phyloP scores from a whole-genome alignment of 2,329 filamentous ascomycete species.

The Fusarium beomiforme region DNA sequence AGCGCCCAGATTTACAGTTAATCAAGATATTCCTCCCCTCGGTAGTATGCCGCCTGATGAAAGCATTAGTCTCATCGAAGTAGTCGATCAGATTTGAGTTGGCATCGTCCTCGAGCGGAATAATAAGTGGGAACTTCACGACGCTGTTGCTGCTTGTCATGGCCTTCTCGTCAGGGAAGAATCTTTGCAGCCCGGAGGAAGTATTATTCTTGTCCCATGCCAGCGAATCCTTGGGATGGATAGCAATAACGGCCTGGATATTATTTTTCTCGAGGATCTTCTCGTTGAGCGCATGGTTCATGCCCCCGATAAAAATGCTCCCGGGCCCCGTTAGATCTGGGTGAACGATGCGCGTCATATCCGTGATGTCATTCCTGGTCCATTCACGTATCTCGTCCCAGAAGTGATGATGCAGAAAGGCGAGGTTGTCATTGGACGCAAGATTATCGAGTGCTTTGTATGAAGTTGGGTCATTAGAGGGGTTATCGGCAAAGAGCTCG shows the following conservation, averaged over 20 bases:
- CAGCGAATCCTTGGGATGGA: neutral
- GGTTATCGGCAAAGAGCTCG: neutral
- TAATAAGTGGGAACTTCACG: neutral
- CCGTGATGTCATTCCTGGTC: neutral
- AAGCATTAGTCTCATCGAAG: neutral
- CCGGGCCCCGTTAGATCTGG: neutral
- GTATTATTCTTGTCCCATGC: neutral
- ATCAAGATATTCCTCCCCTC: neutral
- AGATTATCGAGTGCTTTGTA: neutral
- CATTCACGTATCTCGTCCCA: neutral
- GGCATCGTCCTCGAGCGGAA: neutral
- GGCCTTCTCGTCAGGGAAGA: neutral
- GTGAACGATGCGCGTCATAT: neutral
- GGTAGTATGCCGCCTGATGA: fast-evolving
- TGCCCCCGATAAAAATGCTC: neutral
- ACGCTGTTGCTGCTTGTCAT: neutral
- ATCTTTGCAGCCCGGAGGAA: neutral
- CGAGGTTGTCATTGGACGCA: neutral
- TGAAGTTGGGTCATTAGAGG: neutral
- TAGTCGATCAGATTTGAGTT: neutral
- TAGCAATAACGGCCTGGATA: neutral
- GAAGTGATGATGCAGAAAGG: neutral
- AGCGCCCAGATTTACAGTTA: neutral
- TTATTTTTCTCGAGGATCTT: neutral
- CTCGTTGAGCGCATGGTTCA: neutral